Base-by-base conservation (phyloP, 495 filamentous ascomycete genomes). In the Acidomyces sp. region DNA sequence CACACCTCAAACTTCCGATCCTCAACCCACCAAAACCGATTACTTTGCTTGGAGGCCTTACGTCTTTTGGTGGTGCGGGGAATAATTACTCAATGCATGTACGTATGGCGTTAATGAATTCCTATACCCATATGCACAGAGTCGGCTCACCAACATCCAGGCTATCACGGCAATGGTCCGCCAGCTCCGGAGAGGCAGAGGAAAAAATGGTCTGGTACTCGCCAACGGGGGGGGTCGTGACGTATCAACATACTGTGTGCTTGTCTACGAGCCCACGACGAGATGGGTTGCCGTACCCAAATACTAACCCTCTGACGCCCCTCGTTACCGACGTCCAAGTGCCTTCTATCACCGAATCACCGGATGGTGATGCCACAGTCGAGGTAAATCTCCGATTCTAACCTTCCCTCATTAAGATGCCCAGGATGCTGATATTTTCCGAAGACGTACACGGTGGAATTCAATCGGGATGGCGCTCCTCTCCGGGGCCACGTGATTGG, bases 71-170 rank as follows among this genome's bases (percentile, higher is more conserved):
- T 3, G 71, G 71, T 0, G 70, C 71, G 16, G 71, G 71, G 0
- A 75, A 75, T 49, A 75, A 75, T 32, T 75, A 75, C 44, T 71
- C 67, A 4, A 69, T 74, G 65, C 71, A 75, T 59, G 71, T 69
- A 52, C 30, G 49, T 54, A 2, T 17, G 15, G 13, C 3, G 21
- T 9, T 11, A 10, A 34, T 20, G 20, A 7, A 13, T 30, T 10
- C 22, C 29, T 19, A 19, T 21, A 12, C 19, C 15, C 12, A 36
- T 21, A 19, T 18, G 11, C 37, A 16, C 31, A 31, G 23, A 32
- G 3, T 22, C 2, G 6, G 26, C 20, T 23, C 12, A 40, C 24
- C 16, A 22, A 6, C 36, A 12, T 24, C 16, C 34, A 43, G 68
- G 64, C 65, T 11, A 55, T 71, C 22, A 72, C 65, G 2, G 63